Base-by-base conservation (phyloP, 2,329 filamentous ascomycete genomes). In the Aphanocladium album region DNA sequence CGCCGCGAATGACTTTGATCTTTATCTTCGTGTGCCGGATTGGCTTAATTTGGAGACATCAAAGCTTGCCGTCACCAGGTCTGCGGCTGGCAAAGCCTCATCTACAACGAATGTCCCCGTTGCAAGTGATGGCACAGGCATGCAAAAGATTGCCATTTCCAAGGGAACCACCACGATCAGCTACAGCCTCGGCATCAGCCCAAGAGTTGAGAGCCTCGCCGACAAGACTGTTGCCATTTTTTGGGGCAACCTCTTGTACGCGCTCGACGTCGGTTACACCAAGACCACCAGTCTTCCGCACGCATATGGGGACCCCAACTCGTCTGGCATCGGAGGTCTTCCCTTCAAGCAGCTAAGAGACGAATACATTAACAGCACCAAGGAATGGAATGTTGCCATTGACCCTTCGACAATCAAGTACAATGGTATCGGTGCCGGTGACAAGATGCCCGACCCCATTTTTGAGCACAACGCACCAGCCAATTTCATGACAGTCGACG, bases 181-280 rank as follows among this genome's bases (percentile, higher is more conserved):
- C 6, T 67, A 66, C 46, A 60, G 30, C 12, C 64, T 71, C 14
- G 41, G 53, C 2, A 64, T 65, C 1, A 43, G 51, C 1, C 61
- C 71, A 1, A 64, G 66, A 8, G 63, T 68, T 2, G 65, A 69
- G 30, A 37, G 60, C 2, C 66, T 70, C 16, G 35, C 64, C 3
- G 64, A 75, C 60, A 67, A 75, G 54, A 76, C 76, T 1, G 71
- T 79, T 5, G 68, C 76, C 12, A 70, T 80, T 14, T 77, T 79
- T 62, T 73, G 75, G 45, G 78, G 78, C 1, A 67, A 76, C 1
- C 66, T 80, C 1, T 72, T 80, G 0, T 80, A 80, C 57, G 73
- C 77, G 0, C 66, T 77, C 11, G 70, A 76, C 6, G 69, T 79
- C 5, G 69, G 68, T 27, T 71, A 69, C 21, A 61, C 68, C 11